Evolutionary conservation across 2,329 filamentous ascomycete genomes (phyloP), one percentile per base, ranked within the genome.

Genomic region (Penicillium crustosum): DNA sequence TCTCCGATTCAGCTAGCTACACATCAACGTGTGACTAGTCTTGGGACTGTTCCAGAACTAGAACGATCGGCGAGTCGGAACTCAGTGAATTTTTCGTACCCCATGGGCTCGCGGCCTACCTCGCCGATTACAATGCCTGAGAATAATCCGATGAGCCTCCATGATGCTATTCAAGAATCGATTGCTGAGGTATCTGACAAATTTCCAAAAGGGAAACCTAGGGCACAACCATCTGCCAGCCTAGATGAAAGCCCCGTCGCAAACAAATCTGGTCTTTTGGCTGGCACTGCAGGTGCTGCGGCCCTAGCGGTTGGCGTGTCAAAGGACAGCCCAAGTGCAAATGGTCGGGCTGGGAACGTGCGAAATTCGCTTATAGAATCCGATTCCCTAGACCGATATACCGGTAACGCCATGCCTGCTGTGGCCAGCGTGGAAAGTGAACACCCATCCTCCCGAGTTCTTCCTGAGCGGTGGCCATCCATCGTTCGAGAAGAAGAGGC

Each of bases 71-170:
- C 64, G 43, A 81, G 76, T 61, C 68, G 77, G 44, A 75, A 72
- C 33, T 81, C 79, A 4, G 70, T 81, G 58, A 81, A 81, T 65
- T 81, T 81, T 57, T 81, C 79, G 1, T 78, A 79, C 49, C 78
- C 78, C 3, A 75, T 74, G 63, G 72, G 70, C 53, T 68, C 73
- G 15, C 71, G 76, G 23, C 71, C 77, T 5, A 77, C 70, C 39
- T 79, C 78, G 17, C 78, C 78, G 6, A 67, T 66, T 17, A 53
- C 63, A 2, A 49, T 61, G 2, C 19, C 49, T 13, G 66, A 67
- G 43, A 64, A 67, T 57, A 59, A 55, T 15, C 56, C 56, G 48
- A 64, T 49, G 55, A 61, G 13, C 52, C 61, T 59, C 12, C 53
- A 60, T 9, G 49, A 53, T 29, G 62, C 63, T 43, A 59, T 66